Conservation (phyloP, 441 rosid genomes). For the Erodium trifolium region DNA sequence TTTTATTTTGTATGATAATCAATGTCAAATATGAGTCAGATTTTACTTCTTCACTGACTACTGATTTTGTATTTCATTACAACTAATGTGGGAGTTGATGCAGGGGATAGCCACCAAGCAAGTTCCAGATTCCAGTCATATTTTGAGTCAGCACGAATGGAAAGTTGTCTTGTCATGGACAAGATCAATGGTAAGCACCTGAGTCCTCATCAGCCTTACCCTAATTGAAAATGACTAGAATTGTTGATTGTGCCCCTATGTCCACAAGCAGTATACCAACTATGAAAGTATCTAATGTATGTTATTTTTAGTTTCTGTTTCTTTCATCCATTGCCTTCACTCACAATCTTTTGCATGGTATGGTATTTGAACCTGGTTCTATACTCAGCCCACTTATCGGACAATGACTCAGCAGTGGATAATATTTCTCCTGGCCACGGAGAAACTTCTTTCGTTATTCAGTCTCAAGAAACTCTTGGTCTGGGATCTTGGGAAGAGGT, state of each 20-base stretch:
- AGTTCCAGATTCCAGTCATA: constrained; percentile 31
- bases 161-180: constrained; percentile 24
- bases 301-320: background rate
- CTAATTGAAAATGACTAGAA: no score
- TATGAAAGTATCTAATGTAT: background rate
- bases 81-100: constrained; percentile 27
- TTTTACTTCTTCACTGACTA: constrained; percentile 15
- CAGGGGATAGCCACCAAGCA: constrained; percentile 66
- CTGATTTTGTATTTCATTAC: constrained; percentile 13
- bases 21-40: background rate
- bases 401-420: constrained; percentile 27
- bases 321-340: background rate
- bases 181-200: constrained; percentile 27
- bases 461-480: constrained; percentile 43
- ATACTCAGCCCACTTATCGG: constrained; percentile 23
- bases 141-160: constrained; percentile 33
- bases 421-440: constrained; percentile 30
- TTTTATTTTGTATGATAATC: constrained; percentile 5
- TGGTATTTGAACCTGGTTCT: constrained; percentile 17
- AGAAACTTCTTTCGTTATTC: constrained; percentile 25
- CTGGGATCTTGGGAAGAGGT: constrained; percentile 62
- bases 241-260: no score
- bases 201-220: constrained; percentile 24
- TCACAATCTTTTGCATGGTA: constrained; percentile 4
- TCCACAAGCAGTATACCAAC: constrained; percentile 26